Percentiles rank a stretch among this genome's conserved stretches.
Conservation (phyloP, 192 early-diverging fungal genomes). For the Rhizophagus sp. region DNA sequence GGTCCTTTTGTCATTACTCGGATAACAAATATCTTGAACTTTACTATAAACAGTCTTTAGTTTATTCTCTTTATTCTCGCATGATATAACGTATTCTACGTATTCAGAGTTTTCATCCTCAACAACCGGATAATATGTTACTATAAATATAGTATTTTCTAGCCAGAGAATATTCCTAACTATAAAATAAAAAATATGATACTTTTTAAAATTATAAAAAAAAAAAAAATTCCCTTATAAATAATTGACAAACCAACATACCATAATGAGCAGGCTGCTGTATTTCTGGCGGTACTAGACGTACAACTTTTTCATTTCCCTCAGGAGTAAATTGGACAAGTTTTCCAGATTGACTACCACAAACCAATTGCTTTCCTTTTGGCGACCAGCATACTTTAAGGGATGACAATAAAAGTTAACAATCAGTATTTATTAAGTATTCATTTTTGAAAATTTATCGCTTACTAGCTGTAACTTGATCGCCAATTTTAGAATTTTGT, state of each 20-base stretch:
- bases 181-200: background rate
- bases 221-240: background rate
- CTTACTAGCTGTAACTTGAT: constrained; percentile 27
- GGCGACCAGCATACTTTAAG: constrained; percentile 64
- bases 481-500: background rate
- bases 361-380: constrained; percentile 88
- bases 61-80: constrained; percentile 48
- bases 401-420: background rate
- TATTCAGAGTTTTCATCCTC: constrained; percentile 31
- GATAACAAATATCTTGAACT: constrained; percentile 58
- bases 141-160: constrained; percentile 68
- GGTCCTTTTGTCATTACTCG: constrained; percentile 47
- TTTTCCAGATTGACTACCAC: constrained; percentile 60
- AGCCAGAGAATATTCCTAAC: constrained; percentile 77
- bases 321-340: constrained; percentile 65
- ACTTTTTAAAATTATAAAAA: background rate
- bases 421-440: background rate
- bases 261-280: constrained; percentile 5
- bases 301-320: constrained; percentile 52
- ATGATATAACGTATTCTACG: constrained; percentile 62
- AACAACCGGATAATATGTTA: constrained; percentile 41
- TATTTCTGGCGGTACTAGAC: constrained; percentile 26
- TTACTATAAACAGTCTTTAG: constrained; percentile 48
- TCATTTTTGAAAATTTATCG: background rate
- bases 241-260: background rate